Evolutionary conservation across 345 rosid genomes (phyloP).

Genomic region (Heritiera littoralis): DNA sequence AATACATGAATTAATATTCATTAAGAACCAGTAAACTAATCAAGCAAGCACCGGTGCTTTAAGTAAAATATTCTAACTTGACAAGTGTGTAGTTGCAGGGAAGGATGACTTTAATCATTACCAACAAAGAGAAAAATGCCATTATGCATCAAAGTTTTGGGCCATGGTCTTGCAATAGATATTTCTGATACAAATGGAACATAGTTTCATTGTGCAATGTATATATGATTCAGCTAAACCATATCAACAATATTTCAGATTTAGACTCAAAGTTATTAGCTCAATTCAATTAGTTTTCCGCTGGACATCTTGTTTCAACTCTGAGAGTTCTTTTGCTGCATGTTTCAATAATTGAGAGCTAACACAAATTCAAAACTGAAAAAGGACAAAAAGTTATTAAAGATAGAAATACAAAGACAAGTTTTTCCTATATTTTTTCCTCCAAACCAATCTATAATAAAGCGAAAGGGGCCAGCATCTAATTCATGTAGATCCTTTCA

Average conservation of each 20-base stretch:
- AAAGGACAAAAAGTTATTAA: background rate
- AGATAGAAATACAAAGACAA: background rate
- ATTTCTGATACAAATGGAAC: background rate
- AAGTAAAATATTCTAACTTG: constrained; percentile 3
- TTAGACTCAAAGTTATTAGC: background rate
- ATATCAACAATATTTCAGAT: background rate
- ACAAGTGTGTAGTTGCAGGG: background rate
- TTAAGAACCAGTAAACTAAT: background rate
- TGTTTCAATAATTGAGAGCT: background rate
- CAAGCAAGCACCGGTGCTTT: background rate
- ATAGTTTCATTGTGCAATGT: background rate
- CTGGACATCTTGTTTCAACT: background rate
- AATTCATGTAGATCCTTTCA: background rate
- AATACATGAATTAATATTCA: background rate
- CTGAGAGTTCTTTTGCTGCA: background rate
- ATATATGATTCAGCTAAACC: background rate
- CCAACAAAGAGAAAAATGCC: background rate
- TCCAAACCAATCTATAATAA: background rate
- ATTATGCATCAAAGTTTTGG: background rate
- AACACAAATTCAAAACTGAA: background rate
- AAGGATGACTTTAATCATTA: background rate
- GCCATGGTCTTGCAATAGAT: background rate
- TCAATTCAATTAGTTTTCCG: background rate
- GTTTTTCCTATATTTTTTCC: background rate
- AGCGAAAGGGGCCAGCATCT: background rate